Base-by-base conservation (phyloP, 495 filamentous ascomycete genomes). In the Chaetomium cochliodes region DNA sequence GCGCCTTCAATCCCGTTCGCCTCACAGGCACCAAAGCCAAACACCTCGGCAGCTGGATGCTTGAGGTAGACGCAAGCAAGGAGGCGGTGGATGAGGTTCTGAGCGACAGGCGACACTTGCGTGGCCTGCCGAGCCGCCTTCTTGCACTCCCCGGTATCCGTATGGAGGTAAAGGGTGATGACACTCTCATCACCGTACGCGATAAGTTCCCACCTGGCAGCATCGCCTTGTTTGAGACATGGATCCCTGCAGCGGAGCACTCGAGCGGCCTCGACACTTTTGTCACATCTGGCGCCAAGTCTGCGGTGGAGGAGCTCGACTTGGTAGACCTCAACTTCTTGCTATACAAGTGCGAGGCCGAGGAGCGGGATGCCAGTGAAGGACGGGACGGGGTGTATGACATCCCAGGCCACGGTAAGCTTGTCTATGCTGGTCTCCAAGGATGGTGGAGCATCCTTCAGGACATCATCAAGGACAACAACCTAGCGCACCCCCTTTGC, bases 401-500 rank as follows among this genome's bases (percentile, higher is more conserved):
- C 54, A 91, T 99, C 66, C 94, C 96, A 12, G 86, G 87, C 0
- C 79, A 90, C 69, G 96, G 93, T 5, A 82, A 89, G 54, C 81
- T 97, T 49, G 91, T 97, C 20, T 99, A 99, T 75, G 93, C 96
- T 62, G 96, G 96, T 52, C 83, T 99, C 30, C 96, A 99, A 74
- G 96, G 96, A 16, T 99, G 94, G 94, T 97, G 93, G 94, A 97
- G 92, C 73, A 80, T 96, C 8, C 81, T 99, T 47, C 88, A 90
- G 67, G 81, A 89, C 64, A 86, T 98, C 66, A 91, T 97, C 76
- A 83, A 81, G 46, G 86, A 94, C 63, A 99, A 99, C 71, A 82
- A 99, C 73, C 84, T 99, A 11, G 94, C 90, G 8, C 96, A 98
- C 72, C 90, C 96, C 8, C 79, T 99, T 3, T 97, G 93, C 73